Base-by-base conservation (phyloP, 805 yeast genomes). In the Saccharomycopsis selenospora region DNA sequence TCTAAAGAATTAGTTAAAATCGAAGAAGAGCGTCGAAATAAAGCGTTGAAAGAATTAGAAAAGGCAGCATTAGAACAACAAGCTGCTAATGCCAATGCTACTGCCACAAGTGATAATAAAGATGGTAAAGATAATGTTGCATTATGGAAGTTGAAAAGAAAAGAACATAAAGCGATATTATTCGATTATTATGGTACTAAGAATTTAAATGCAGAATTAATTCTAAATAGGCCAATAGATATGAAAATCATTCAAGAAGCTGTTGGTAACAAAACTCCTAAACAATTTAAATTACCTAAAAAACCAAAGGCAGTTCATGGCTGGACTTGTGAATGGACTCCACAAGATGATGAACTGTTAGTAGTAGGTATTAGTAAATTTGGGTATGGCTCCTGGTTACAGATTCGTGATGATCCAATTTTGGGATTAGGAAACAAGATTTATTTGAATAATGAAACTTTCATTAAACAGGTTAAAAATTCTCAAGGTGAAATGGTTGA, bases 351-450 rank as follows among this genome's bases (percentile, higher is more conserved):
- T 63, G 85, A 89, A 45, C 85, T 80, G 79, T 71, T 93, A 47
- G 64, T 93, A 52, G 77, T 85, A 29, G 99, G 99, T 55, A 85
- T 91, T 20, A 75, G 77, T 60, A 89, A 87, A 66, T 90, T 90
- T 65, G 99, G 99, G 0, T 90, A 88, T 64, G 98, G 98, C 14
- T 82, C 96, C 1, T 93, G 99, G 99, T 63, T 75, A 2, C 90
- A 85, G 60, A 90, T 93, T 42, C 74, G 99, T 61, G 99, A 93
- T 66, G 99, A 93, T 66, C 98, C 99, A 1, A 75, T 87, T 46
- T 72, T 93, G 50, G 90, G 89, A 8, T 70, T 93, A 52, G 85
- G 87, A 53, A 87, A 88, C 57, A 93, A 88, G 69, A 68, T 93
- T 56, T 93, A 79, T 59, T 71, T 93, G 57, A 77, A 72, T 49